Percentiles rank a stretch among this genome's conserved stretches.
Conservation (phyloP, 2,329 filamentous ascomycete species). For the Hypoxylon rubiginosum region DNA sequence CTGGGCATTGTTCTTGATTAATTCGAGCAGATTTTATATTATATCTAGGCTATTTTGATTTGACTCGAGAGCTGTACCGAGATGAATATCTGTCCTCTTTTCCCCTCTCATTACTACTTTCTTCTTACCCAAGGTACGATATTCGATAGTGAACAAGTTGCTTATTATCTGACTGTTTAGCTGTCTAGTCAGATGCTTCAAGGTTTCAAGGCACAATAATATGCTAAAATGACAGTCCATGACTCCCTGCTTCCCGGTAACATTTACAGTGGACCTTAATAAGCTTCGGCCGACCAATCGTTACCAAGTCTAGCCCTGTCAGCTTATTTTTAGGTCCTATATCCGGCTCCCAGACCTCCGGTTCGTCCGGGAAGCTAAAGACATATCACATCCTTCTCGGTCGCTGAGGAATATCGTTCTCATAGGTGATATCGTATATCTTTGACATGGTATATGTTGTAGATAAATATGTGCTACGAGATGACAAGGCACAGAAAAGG, state of each 20-base stretch:
- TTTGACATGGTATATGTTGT: no score
- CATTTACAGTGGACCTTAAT: conserved; percentile 18
- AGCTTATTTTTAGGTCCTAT: conserved; percentile 38
- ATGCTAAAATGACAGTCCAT: conserved; percentile 1
- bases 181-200: not conserved
- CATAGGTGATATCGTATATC: no score
- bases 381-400: no score
- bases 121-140: not conserved
- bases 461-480: no score
- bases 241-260: conserved; percentile 13
- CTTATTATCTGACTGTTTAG: no score
- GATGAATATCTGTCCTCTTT: conserved; percentile 20
- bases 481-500: no score
- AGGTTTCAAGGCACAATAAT: not conserved
- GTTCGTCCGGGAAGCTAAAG: conserved; percentile 10
- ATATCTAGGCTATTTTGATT: conserved; percentile 1
- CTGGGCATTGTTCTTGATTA: conserved; percentile 12
- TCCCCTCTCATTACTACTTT: not conserved
- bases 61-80: not conserved
- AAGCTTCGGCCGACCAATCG: conserved; percentile 30
- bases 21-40: conserved; percentile 11
- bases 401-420: not conserved
- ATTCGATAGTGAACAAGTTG: conserved; percentile 17
- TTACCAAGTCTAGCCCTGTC: conserved; percentile 25
- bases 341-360: conserved; percentile 16